Conservation (phyloP, 768 basidiomycete species). For the Boletus insuetus region DNA sequence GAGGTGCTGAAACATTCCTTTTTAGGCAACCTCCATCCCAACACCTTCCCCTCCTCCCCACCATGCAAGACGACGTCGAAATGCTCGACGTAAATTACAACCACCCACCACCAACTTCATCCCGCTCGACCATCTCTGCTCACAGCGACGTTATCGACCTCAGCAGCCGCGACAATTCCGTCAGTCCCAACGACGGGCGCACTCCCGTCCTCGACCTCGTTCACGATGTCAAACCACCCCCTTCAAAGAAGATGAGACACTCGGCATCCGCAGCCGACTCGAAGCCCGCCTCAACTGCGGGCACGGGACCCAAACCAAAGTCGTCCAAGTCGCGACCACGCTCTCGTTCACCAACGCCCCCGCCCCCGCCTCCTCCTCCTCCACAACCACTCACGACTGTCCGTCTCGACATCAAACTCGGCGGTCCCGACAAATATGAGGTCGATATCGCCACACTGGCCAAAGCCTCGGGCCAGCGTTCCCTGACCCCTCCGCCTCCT, state of each 20-base stretch:
- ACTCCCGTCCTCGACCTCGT: conserved; percentile 11
- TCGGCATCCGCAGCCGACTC: conserved; percentile 25
- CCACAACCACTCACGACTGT: conserved; percentile 59
- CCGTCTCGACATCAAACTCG: conserved; percentile 64
- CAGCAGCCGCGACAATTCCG: conserved; percentile 32
- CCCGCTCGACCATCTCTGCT: conserved; percentile 17
- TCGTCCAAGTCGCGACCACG: conserved; percentile 44
- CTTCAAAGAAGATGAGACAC: conserved; percentile 28
- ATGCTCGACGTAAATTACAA: conserved; percentile 23
- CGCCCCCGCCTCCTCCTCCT: conserved; percentile 42
- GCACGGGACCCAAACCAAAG: conserved; percentile 48
- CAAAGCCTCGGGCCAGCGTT: conserved; percentile 64
- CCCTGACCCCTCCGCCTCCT: conserved; percentile 50
- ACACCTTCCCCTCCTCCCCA: conserved; percentile 27
- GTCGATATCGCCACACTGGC: conserved; percentile 60
- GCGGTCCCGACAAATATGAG: conserved; percentile 73
- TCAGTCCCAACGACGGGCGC: conserved; percentile 1
- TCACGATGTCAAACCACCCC: conserved; percentile 27
- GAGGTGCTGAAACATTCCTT: conserved; percentile 34
- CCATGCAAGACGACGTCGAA: conserved; percentile 29
- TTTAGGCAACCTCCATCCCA: conserved; percentile 36
- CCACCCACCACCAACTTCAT: not conserved
- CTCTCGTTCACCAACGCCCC: conserved; percentile 51
- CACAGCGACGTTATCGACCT: conserved; percentile 27
- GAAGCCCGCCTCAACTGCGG: conserved; percentile 31